Percentiles rank a stretch among this genome's conserved stretches.
phyloP scores from a whole-genome alignment of 1,139 yeast species.

The Meyerozyma guilliermondii region DNA sequence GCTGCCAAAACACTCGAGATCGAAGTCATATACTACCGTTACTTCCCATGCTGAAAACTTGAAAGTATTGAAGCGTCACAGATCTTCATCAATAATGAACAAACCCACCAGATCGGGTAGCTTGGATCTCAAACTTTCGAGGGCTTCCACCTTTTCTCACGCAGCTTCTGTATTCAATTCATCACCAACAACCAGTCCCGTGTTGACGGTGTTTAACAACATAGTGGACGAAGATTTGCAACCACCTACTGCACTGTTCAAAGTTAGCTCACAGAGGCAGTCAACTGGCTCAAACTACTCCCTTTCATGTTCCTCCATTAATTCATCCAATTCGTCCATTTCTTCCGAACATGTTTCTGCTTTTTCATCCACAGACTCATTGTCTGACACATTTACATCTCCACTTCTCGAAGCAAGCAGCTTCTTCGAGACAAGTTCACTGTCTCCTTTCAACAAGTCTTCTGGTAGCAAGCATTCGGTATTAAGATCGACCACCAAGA shows the following conservation, averaged over 20 bases:
- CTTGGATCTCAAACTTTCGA: conserved; percentile 11
- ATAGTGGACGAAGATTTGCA: conserved; percentile 21
- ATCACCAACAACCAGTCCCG: conserved; percentile 8
- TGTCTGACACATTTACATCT: conserved; percentile 21
- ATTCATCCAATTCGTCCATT: conserved; percentile 24
- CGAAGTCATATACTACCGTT: conserved; percentile 29
- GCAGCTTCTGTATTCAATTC: conserved; percentile 18
- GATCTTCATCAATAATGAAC: conserved; percentile 17
- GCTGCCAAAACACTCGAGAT: conserved; percentile 19
- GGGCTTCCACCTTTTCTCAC: conserved; percentile 20
- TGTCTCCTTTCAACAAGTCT: conserved; percentile 3
- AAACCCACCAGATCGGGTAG: conserved; percentile 1
- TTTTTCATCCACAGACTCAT: conserved; percentile 25
- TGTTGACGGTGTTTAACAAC: conserved; percentile 1
- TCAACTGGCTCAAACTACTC: conserved; percentile 13
- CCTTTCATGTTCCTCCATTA: conserved; percentile 19
- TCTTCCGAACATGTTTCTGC: conserved; percentile 20
- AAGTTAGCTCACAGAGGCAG: conserved; percentile 14
- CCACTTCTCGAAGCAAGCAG: conserved; percentile 18
- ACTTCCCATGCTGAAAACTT: conserved; percentile 26
- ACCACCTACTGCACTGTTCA: conserved; percentile 31
- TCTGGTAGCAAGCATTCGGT: conserved; percentile 1
- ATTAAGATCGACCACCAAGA: conserved; percentile 15
- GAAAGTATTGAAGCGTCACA: conserved; percentile 34
- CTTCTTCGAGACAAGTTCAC: conserved; percentile 13